Conservation (phyloP, 768 basidiomycete species). For the Lactarius hatsudake region DNA sequence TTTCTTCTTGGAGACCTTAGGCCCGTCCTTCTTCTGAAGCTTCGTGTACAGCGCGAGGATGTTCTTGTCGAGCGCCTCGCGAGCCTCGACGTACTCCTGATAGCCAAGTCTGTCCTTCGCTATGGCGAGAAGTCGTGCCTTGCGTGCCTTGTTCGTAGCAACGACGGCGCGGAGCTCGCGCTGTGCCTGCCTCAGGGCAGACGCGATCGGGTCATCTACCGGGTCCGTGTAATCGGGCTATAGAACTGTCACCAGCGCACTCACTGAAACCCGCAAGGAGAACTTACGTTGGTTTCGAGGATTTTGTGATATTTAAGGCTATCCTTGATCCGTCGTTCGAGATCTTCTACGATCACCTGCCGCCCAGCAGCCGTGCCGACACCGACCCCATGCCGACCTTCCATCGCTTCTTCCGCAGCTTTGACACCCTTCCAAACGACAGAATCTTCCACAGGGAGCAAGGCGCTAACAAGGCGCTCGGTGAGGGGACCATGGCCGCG, state of each 20-base stretch:
- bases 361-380: constrained; percentile 74
- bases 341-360: constrained; percentile 75
- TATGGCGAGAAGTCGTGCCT: constrained; percentile 64
- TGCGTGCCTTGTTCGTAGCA: constrained; percentile 80
- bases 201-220: constrained; percentile 92
- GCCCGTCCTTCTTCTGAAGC: constrained; percentile 77
- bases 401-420: constrained; percentile 82
- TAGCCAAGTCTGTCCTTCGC: constrained; percentile 87
- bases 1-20: constrained; percentile 70
- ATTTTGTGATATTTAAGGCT: constrained; percentile 77
- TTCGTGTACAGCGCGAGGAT: constrained; percentile 73
- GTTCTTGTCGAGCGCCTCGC: constrained; percentile 85
- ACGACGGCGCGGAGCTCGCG: constrained; percentile 72
- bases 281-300: constrained; percentile 64
- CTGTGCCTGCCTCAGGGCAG: constrained; percentile 87
- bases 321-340: constrained; percentile 72
- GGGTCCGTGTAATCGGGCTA: constrained; percentile 74
- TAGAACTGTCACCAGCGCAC: constrained; percentile 25
- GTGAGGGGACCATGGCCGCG: constrained; percentile 85
- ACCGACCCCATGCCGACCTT: constrained; percentile 70
- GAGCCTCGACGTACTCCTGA: constrained; percentile 83
- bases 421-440: constrained; percentile 72
- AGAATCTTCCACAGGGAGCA: constrained; percentile 66
- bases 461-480: constrained; percentile 74
- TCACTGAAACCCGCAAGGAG: constrained; percentile 5